Conservation (phyloP, 2,329 filamentous ascomycete species). For the Aspergillus ustus region DNA sequence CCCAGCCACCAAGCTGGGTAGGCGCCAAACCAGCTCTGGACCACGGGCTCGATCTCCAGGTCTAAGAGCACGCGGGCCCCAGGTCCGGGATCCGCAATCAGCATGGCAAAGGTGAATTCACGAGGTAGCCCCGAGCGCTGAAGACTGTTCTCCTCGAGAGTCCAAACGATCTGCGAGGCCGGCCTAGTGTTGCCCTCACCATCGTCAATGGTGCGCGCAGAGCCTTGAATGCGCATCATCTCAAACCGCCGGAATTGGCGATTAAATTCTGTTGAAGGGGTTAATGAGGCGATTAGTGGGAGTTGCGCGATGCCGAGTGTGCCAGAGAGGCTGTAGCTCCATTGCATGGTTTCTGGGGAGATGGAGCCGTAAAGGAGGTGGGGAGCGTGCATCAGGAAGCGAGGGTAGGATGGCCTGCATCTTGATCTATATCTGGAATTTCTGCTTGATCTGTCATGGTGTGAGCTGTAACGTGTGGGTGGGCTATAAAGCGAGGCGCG, state of each 20-base stretch:
- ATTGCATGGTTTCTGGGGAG: slow-evolving; percentile 54
- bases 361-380: slow-evolving; percentile 55
- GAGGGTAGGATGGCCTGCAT: slow-evolving; percentile 34
- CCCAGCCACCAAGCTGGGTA: slow-evolving; percentile 49
- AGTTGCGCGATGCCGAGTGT: slow-evolving; percentile 52
- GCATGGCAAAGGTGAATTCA: slow-evolving; percentile 57
- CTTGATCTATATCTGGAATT: background rate
- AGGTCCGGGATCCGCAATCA: slow-evolving; percentile 51
- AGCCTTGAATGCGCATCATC: slow-evolving; percentile 57
- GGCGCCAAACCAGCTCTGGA: slow-evolving; percentile 46
- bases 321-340: slow-evolving; percentile 54
- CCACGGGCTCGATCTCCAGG: slow-evolving; percentile 49
- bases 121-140: slow-evolving; percentile 55
- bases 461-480: slow-evolving; percentile 2
- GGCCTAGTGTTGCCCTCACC: slow-evolving; percentile 31
- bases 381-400: slow-evolving; percentile 56
- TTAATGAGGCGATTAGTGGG: slow-evolving; percentile 48
- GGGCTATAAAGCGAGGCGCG: slow-evolving; percentile 37
- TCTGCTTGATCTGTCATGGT: background rate
- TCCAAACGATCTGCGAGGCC: slow-evolving; percentile 55
- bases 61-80: slow-evolving; percentile 44
- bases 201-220: slow-evolving; percentile 47
- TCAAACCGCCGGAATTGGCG: slow-evolving; percentile 52
- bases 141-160: slow-evolving; percentile 54
- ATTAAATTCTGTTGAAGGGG: slow-evolving; percentile 47